Evolutionary conservation across 2,329 filamentous ascomycete genomes (phyloP).

Genomic region (Apiospora koreana): DNA sequence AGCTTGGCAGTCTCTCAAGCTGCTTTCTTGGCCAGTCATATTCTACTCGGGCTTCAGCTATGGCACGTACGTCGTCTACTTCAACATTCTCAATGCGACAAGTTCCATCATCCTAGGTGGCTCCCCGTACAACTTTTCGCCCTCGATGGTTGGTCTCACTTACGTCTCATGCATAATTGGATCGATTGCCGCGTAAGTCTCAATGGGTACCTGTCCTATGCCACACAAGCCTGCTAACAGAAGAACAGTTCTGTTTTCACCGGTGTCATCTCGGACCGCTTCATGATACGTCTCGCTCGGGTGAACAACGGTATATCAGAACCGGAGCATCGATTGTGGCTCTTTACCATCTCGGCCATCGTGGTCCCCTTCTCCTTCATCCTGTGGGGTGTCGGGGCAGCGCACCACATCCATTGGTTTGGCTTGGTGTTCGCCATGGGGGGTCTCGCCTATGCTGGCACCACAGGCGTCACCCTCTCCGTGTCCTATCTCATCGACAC

Average conservation of each 20-base stretch:
- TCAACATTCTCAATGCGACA: constrained; percentile 46
- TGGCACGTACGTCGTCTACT: constrained; percentile 43
- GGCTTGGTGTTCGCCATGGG: constrained; percentile 43
- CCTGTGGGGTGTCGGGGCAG: constrained; percentile 34
- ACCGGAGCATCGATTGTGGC: constrained; percentile 44
- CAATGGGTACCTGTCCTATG: too few relatives aligned
- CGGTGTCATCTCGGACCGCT: constrained; percentile 38
- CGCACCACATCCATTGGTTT: constrained; percentile 42
- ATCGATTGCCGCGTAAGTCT: constrained; percentile 29
- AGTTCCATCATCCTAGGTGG: constrained; percentile 40
- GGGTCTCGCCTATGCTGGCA: constrained; percentile 33
- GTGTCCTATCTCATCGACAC: constrained; percentile 43
- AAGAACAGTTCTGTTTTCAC: constrained; percentile 27
- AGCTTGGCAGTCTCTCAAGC: constrained; percentile 37
- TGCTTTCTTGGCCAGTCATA: constrained; percentile 43
- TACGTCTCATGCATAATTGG: constrained; percentile 40
- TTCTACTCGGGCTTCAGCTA: constrained; percentile 45
- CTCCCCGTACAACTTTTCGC: constrained; percentile 38
- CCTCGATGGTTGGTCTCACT: constrained; percentile 40
- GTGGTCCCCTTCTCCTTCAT: constrained; percentile 28
- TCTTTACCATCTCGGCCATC: constrained; percentile 33
- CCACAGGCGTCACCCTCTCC: constrained; percentile 37
- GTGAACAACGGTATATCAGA: constrained; percentile 43
- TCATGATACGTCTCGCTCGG: constrained; percentile 39
- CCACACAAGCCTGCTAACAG: neutral